Percentiles rank a stretch among this genome's conserved stretches.
Conservation (phyloP, 2,329 filamentous ascomycete species). For the Pseudogymnoascus sp. region DNA sequence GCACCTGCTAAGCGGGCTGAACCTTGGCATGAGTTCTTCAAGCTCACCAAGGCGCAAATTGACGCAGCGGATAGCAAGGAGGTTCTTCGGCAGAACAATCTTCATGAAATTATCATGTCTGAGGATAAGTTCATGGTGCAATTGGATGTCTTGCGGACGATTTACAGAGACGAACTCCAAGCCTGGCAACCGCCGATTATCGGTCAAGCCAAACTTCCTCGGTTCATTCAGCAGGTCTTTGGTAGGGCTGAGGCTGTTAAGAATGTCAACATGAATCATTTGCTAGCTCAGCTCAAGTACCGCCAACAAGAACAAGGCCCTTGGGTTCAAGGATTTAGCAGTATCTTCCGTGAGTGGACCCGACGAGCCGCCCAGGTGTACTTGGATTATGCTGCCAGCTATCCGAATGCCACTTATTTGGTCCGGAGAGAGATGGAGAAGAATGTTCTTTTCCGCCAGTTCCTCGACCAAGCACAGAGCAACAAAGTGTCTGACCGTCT, state of each 20-base stretch:
- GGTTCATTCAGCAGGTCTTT: conserved; percentile 80
- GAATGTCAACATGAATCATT: conserved; percentile 83
- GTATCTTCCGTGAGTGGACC: conserved; percentile 98
- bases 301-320: conserved; percentile 94
- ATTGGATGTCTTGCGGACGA: conserved; percentile 71
- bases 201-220: conserved; percentile 64
- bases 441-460: conserved; percentile 79
- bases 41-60: conserved; percentile 67
- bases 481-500: conserved; percentile 75
- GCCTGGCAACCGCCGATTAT: conserved; percentile 72
- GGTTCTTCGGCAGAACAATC: conserved; percentile 81
- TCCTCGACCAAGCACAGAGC: conserved; percentile 70
- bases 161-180: conserved; percentile 77
- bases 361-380: conserved; percentile 84
- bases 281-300: conserved; percentile 91
- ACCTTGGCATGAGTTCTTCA: conserved; percentile 88
- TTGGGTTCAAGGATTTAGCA: conserved; percentile 88
- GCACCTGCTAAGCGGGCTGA: conserved; percentile 59
- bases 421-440: conserved; percentile 76
- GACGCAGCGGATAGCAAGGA: conserved; percentile 74
- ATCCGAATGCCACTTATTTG: conserved; percentile 73
- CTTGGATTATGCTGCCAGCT: conserved; percentile 83
- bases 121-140: conserved; percentile 89
- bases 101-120: conserved; percentile 91
- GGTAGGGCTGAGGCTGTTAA: conserved; percentile 84